phyloP scores from a whole-genome alignment of 495 filamentous ascomycete genomes.

The Xylaria grammica region DNA sequence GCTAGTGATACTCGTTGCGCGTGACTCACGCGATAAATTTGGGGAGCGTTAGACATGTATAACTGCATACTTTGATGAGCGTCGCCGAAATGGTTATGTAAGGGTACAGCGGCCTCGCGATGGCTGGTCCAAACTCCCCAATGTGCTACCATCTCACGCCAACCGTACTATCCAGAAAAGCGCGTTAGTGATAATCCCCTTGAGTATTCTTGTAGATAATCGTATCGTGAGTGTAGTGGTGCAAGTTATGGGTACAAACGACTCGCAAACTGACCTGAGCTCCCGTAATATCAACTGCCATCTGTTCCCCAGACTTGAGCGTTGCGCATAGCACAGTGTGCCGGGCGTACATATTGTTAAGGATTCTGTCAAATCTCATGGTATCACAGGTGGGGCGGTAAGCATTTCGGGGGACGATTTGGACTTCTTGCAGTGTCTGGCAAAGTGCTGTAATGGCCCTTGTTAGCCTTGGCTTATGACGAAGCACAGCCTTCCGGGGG shows the following conservation, averaged over 20 bases:
- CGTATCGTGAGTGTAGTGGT: background rate
- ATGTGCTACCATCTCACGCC: slow-evolving; percentile 9
- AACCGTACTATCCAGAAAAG: slow-evolving; percentile 1
- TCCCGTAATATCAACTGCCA: background rate
- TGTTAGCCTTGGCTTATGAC: background rate
- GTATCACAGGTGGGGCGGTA: slow-evolving; percentile 3
- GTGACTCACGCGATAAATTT: background rate
- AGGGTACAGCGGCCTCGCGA: background rate
- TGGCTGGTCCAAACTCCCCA: slow-evolving; percentile 5
- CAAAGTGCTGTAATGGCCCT: slow-evolving; percentile 3
- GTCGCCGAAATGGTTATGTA: background rate
- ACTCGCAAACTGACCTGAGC: slow-evolving; percentile 4
- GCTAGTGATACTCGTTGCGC: background rate
- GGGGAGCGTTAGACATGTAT: background rate
- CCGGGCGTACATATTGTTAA: background rate
- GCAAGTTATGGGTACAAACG: background rate
- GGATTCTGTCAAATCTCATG: background rate
- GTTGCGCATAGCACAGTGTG: slow-evolving; percentile 6
- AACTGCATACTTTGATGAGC: background rate
- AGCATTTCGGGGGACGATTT: slow-evolving; percentile 6
- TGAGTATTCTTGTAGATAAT: background rate
- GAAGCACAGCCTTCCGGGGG: background rate
- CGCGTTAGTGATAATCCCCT: background rate
- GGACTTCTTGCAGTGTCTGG: background rate
- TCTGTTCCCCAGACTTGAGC: slow-evolving; percentile 10